Base-by-base conservation (phyloP, 2,329 filamentous ascomycete genomes). In the Colletotrichum sansevieriae region DNA sequence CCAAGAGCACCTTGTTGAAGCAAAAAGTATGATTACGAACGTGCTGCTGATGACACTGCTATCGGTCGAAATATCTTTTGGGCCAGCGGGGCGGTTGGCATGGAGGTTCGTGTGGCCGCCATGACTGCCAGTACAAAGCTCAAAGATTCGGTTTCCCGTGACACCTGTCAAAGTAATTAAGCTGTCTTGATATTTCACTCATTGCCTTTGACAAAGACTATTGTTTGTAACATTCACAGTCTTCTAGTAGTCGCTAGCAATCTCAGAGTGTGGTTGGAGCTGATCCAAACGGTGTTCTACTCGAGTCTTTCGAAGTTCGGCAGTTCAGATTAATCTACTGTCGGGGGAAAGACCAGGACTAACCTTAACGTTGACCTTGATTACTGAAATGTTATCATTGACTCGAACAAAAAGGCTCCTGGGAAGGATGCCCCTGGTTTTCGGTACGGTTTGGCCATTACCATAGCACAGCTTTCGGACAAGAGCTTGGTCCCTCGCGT, bases 11-110 rank as follows among this genome's bases (percentile, higher is more conserved):
- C 46, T 52, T 12, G 58, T 43, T 25, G 33, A 44, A 20, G 22
- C 39, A 41, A 46, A 41, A 46, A 22, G 29, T 57, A 60, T 22
- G 63, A 47, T 65, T 35, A 61, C 20, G 46, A 52, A 10, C 18
- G 20, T n/a, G 29, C 46, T 52, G 46, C 46, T 33, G 35, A 18
- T n/a, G 58, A 15, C 10, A 22, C 58, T 29, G 35, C 25, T 43
- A 52, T 61, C 58, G 44, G 15, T 59, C 29, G 10, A 33, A 54
- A 47, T 29, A 43, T 44, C 29, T 13, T 39, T 25, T 37, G 57
- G 29, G 13, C n/a, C 25, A 20, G 22, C 20, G 10, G 25, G 15
- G 29, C 4, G 51, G 20, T 9, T 25, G 13, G 8, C 6, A 41
- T 11, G 58, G 33, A 41, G 20, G 58, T 51, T 61, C 46, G 12